These are phyloP conservation scores for Aphanoascus verrucosus DNA, from an alignment of 2,329 filamentous ascomycete genomes.

Conservation along the genomic window DNA sequence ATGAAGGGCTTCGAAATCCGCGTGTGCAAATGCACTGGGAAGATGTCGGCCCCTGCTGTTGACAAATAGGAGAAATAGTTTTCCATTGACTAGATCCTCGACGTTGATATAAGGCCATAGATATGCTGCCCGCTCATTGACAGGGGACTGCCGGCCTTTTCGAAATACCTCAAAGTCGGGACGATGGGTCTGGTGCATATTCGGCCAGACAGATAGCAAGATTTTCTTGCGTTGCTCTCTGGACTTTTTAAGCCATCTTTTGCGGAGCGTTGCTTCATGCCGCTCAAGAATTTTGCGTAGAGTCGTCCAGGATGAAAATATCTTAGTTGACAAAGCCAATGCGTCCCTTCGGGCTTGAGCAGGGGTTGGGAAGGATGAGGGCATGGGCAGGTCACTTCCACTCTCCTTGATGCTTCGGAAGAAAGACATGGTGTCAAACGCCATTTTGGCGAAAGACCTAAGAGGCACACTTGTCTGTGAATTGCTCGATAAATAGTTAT, in stretches of 20 bases:
- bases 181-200: conserved; percentile 40
- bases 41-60: conserved; percentile 41
- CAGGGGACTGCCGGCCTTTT: background rate
- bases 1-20: conserved; percentile 32
- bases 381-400: conserved; percentile 6
- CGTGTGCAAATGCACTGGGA: conserved; percentile 39
- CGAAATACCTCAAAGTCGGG: conserved; percentile 38
- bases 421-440: conserved; percentile 1
- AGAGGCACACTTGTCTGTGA: no score
- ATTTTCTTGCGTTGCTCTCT: conserved; percentile 37
- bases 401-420: background rate
- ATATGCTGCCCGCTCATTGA: conserved; percentile 26
- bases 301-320: conserved; percentile 28
- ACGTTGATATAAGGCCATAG: conserved; percentile 48
- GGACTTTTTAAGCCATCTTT: conserved; percentile 46
- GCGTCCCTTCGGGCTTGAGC: background rate
- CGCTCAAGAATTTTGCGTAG: conserved; percentile 38
- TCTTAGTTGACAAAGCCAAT: conserved; percentile 11
- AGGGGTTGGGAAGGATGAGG: conserved; percentile 7
- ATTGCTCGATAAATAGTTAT: no score
- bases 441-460: no score
- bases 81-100: conserved; percentile 42
- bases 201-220: conserved; percentile 38
- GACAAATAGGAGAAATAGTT: conserved; percentile 40
- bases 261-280: conserved; percentile 42